Evolutionary conservation across 179 eudicot genomes (phyloP).

Genomic region (Silene vulgaris): DNA sequence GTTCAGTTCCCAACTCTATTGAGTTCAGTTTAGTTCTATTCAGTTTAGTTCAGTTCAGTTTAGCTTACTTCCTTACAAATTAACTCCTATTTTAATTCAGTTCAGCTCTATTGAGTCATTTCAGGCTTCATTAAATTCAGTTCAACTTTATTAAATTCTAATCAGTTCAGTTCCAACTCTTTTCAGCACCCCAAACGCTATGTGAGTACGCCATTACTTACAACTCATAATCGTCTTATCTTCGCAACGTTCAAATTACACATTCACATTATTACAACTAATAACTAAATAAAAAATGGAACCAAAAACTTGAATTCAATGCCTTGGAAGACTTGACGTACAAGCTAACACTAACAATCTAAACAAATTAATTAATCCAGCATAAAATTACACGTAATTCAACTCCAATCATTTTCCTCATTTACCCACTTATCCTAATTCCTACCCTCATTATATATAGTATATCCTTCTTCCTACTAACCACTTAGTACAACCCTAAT

Average conservation of each 20-base stretch:
- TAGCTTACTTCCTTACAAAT: too few species aligned
- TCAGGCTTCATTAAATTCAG: too few species aligned
- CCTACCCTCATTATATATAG: neutral
- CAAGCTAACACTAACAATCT: neutral
- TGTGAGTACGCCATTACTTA: too few species aligned
- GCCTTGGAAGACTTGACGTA: neutral
- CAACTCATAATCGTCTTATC: too few species aligned
- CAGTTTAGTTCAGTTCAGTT: too few species aligned
- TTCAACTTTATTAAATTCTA: too few species aligned
- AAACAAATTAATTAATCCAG: slow-evolving; percentile 7
- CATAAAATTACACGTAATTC: slow-evolving; percentile 2
- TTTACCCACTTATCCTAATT: neutral
- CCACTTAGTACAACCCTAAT: neutral
- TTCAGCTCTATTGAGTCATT: too few species aligned
- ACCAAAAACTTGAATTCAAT: slow-evolving; percentile 8
- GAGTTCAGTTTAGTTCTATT: too few species aligned
- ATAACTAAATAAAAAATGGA: neutral
- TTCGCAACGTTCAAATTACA: slow-evolving; percentile 9
- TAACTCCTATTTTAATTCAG: too few species aligned
- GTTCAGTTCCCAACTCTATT: too few species aligned
- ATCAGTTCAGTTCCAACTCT: too few species aligned
- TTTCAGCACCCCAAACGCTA: too few species aligned
- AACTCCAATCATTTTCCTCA: slow-evolving; percentile 8
- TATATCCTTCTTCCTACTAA: neutral
- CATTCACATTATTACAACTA: neutral